Base-by-base conservation (phyloP, 2,329 filamentous ascomycete genomes). In the Metarhizium robertsii region DNA sequence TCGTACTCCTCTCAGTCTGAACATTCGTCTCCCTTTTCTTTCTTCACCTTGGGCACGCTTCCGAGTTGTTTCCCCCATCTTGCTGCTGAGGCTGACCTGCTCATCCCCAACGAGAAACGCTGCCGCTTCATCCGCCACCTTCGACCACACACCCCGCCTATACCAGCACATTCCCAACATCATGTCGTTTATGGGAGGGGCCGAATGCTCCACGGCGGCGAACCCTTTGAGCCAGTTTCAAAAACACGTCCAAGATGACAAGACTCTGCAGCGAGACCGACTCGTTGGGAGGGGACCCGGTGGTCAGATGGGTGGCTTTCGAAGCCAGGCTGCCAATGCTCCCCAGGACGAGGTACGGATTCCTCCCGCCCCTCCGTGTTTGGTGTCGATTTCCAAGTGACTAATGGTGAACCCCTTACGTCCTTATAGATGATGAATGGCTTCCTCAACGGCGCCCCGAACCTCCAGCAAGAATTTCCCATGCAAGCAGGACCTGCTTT, bases 221-320 rank as follows among this genome's bases (percentile, higher is more conserved):
- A 99, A 99, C 73, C 94, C 95, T 56, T 85, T 99, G 66, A 92
- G 90, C 69, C 94, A 97, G 78, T 95, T 99, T 71, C 90, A 92
- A 61, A 99, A 99, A 74, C 92, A 96, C 72, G 90, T 94, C 56
- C 89, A 95, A 68, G 90, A 95, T 79, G 94, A 99, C 76, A 95
- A 92, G 74, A 94, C 89, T 56, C 77, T 97, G 56, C 94, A 97
- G 74, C 82, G 92, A 66, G 94, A 99, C 72, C 84, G 94, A 57
- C 78, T 97, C 59, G 85, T 89, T 58, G 90, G 89, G 59, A 79
- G 86, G 61, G 85, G 84, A 0, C 86, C 88, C 0, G 84, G 81
- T 47, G 85, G 81, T 7, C 76, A 87, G 65, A 79, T 88, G 65
- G 87, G 88, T 68, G 83, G 88, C 65, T 92, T 95, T 77, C 82